These are phyloP conservation scores for Capronia epimyces DNA, from an alignment of 2,329 filamentous ascomycete genomes.

Conservation along the genomic window DNA sequence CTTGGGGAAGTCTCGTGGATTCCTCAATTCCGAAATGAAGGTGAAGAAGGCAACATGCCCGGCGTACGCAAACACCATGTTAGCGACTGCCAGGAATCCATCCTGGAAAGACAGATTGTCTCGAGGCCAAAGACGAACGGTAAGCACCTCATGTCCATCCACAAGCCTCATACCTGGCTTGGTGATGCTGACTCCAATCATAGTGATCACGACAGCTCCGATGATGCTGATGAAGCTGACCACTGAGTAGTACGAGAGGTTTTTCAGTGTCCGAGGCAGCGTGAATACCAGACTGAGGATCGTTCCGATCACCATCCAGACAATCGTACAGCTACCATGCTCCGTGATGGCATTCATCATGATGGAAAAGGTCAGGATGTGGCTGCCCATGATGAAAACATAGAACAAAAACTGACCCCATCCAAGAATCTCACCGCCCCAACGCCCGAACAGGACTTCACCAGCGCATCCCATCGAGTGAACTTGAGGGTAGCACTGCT, in stretches of 20 bases:
- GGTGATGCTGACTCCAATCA: constrained; percentile 58
- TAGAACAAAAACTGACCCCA: constrained; percentile 59
- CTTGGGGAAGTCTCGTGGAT: constrained; percentile 57
- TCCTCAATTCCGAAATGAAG: constrained; percentile 60
- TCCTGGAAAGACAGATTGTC: constrained; percentile 47
- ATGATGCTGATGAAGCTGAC: constrained; percentile 61
- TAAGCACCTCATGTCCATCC: constrained; percentile 37
- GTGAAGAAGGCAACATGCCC: constrained; percentile 61
- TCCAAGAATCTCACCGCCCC: constrained; percentile 59
- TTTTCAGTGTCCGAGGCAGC: constrained; percentile 57
- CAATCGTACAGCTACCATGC: constrained; percentile 58
- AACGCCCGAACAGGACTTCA: constrained; percentile 47
- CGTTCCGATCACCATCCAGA: constrained; percentile 56
- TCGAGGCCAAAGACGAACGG: constrained; percentile 48
- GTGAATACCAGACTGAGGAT: constrained; percentile 55
- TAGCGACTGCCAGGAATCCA: constrained; percentile 58
- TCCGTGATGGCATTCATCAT: constrained; percentile 61
- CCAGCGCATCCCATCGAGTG: constrained; percentile 66
- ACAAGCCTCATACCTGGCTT: constrained; percentile 35
- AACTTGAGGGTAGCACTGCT: constrained; percentile 48
- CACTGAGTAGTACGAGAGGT: constrained; percentile 58
- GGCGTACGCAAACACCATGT: constrained; percentile 68
- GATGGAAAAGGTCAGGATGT: constrained; percentile 64
- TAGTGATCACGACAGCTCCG: constrained; percentile 59
- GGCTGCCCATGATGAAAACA: constrained; percentile 64